Conservation (phyloP, 1,139 yeast species). For the Casaregolazyma suthepensis region DNA sequence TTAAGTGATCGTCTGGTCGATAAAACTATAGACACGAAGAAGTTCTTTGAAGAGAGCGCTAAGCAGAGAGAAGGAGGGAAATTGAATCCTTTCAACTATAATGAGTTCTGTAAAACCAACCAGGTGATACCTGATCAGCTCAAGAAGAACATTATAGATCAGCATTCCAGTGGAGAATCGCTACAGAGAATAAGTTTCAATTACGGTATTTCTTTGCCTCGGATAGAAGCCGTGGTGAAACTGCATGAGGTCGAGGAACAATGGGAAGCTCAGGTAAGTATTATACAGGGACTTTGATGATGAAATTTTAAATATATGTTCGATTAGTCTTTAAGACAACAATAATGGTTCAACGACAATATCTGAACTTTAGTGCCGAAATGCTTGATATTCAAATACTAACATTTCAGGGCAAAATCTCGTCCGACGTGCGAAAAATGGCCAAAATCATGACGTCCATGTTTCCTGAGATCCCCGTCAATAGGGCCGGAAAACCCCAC, state of each 20-base stretch:
- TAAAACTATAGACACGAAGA: conserved; percentile 2
- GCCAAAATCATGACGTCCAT: conserved; percentile 61
- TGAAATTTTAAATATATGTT: conserved; percentile 38
- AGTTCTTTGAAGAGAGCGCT: conserved; percentile 12
- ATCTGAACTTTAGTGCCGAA: conserved; percentile 7
- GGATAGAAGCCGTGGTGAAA: conserved; percentile 79
- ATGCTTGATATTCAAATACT: background rate
- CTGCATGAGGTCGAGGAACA: conserved; percentile 58
- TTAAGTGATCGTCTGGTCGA: conserved; percentile 2
- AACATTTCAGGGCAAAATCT: conserved; percentile 19
- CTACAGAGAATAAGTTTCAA: conserved; percentile 73
- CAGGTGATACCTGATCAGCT: conserved; percentile 51
- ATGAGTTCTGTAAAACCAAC: conserved; percentile 64
- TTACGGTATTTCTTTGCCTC: conserved; percentile 73
- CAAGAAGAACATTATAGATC: conserved; percentile 55
- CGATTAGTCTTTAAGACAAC: conserved; percentile 83
- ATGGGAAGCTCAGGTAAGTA: conserved; percentile 58
- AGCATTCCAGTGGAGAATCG: conserved; percentile 48
- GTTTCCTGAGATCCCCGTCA: conserved; percentile 57
- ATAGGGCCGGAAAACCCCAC: conserved; percentile 26
- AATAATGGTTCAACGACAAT: conserved; percentile 47
- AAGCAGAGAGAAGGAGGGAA: conserved; percentile 4
- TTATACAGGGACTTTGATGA: conserved; percentile 24
- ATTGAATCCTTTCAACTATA: conserved; percentile 65
- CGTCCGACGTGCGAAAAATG: conserved; percentile 25